Conservation (phyloP, 345 rosid species). For the Theobroma cacao region DNA sequence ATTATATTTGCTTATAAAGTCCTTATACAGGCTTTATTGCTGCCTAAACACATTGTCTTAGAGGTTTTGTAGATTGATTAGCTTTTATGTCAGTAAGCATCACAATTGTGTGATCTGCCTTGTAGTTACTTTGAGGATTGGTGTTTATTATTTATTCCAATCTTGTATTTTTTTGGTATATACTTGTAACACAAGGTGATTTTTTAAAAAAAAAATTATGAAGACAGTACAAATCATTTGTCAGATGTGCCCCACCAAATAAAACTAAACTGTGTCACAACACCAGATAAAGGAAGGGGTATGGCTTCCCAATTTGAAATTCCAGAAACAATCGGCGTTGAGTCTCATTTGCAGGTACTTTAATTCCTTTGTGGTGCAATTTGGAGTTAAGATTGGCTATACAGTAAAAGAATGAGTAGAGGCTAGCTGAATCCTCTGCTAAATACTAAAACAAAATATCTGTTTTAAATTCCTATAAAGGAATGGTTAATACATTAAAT, state of each 20-base stretch:
- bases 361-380: slow-evolving; percentile 6
- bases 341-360: slow-evolving; percentile 44
- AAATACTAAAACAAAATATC: neutral
- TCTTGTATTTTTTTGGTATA: neutral
- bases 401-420: neutral
- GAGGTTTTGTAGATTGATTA: neutral
- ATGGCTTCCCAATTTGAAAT: slow-evolving; percentile 50
- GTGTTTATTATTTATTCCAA: neutral
- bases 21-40: too few species aligned
- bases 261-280: slow-evolving; percentile 44
- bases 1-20: neutral
- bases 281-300: slow-evolving; percentile 73
- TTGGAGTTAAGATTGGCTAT: neutral
- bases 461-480: neutral
- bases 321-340: slow-evolving; percentile 21
- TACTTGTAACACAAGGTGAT: neutral
- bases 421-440: neutral
- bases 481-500: too few species aligned
- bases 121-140: slow-evolving; percentile 8
- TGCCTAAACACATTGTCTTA: neutral
- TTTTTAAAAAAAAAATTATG: neutral
- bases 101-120: neutral
- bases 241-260: slow-evolving; percentile 45
- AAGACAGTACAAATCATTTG: slow-evolving; percentile 17
- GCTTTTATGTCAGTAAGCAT: neutral